Conservation (phyloP, 2,329 filamentous ascomycete genomes). For the Seiridium cupressi region DNA sequence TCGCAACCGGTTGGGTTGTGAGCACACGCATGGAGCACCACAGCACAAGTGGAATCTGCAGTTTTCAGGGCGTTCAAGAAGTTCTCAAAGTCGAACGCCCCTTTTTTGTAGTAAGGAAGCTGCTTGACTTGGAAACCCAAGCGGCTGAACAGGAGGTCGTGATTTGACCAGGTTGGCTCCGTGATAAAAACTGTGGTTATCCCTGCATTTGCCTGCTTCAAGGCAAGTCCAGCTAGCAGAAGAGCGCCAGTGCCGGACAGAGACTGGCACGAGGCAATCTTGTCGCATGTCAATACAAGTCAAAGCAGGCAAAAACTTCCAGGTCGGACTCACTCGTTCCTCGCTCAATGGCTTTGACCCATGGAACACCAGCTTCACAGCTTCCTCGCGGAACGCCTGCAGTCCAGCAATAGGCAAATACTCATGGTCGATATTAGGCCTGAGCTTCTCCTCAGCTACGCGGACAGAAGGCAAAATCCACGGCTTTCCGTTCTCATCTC, state of each 20-base stretch:
- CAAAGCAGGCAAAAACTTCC: too few relatives aligned
- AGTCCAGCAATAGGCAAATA: conserved; percentile 31
- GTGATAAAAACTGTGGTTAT: conserved; percentile 33
- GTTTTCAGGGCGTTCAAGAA: conserved; percentile 24
- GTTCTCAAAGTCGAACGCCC: conserved; percentile 28
- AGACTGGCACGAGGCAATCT: conserved; percentile 26
- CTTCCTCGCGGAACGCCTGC: too few relatives aligned
- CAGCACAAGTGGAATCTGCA: conserved; percentile 22
- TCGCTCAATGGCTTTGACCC: too few relatives aligned
- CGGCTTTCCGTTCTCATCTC: conserved; percentile 34
- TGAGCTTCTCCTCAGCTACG: conserved; percentile 20
- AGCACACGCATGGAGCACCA: conserved; percentile 40
- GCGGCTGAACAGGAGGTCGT: conserved; percentile 32
- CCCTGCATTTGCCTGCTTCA: conserved; percentile 22
- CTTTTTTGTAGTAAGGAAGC: conserved; percentile 33
- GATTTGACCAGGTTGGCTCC: conserved; percentile 41
- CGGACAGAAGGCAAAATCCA: conserved; percentile 37
- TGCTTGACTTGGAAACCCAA: conserved; percentile 27
- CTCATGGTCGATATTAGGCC: conserved; percentile 23
- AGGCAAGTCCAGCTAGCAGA: conserved; percentile 29
- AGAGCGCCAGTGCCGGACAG: conserved; percentile 40
- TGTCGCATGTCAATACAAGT: too few relatives aligned
- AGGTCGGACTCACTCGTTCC: too few relatives aligned
- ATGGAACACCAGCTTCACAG: too few relatives aligned
- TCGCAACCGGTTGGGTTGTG: conserved; percentile 43